A percentile compares a stretch with the other conserved stretches of the same genome.
Conservation (phyloP, 2,329 filamentous ascomycete genomes). For the Ophiosphaerella narmari region DNA sequence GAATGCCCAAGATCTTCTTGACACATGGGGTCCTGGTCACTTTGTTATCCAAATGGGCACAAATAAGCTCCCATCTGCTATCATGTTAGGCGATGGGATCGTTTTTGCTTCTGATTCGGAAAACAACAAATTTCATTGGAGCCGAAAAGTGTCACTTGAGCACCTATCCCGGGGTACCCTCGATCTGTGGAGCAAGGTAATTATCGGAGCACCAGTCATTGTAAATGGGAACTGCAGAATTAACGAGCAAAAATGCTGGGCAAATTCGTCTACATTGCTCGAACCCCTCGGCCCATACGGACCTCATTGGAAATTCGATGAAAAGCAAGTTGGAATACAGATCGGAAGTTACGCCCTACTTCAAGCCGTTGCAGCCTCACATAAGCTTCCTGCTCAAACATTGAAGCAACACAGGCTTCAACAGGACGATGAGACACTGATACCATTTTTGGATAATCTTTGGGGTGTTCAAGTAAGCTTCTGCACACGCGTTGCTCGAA, state of each 20-base stretch:
- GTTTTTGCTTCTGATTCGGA: no score
- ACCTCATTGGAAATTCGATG: neutral
- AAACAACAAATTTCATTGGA: no score
- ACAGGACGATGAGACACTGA: neutral
- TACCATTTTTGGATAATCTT: slow-evolving; percentile 7
- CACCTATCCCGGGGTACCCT: no score
- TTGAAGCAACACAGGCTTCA: slow-evolving; percentile 4
- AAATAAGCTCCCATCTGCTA: no score
- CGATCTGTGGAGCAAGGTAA: neutral
- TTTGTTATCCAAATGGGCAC: no score
- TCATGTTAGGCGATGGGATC: no score
- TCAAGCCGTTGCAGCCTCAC: slow-evolving; percentile 1
- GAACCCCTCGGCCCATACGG: slow-evolving; percentile 1
- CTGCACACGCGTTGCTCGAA: slow-evolving; percentile 23
- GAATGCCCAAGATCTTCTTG: no score
- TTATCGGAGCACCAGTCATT: neutral
- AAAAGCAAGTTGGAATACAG: slow-evolving; percentile 11
- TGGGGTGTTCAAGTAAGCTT: slow-evolving; percentile 28
- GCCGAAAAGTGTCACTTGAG: no score
- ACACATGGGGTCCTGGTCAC: no score
- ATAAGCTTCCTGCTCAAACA: slow-evolving; percentile 7
- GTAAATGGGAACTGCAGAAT: neutral
- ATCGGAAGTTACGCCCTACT: slow-evolving; percentile 1
- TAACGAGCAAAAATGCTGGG: slow-evolving; percentile 1
- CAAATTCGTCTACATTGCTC: neutral